Percentiles rank a stretch among this genome's conserved stretches.
Conservation (phyloP, 768 basidiomycete genomes). For the Kwoniella mangroviensis region DNA sequence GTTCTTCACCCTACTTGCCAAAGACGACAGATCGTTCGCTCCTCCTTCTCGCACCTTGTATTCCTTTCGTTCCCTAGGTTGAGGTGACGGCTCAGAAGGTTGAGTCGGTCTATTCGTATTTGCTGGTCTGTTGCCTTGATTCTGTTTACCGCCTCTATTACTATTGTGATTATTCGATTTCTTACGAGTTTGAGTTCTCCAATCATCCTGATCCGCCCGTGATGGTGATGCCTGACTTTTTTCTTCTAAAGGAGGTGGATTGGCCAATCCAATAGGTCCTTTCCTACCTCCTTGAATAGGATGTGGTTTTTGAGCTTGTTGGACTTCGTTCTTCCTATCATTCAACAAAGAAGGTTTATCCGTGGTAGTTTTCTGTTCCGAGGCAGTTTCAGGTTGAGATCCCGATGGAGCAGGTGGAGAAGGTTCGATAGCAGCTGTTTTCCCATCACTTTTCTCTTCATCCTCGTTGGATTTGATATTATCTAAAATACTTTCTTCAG, state of each 20-base stretch:
- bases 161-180: background rate
- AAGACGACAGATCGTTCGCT: slow-evolving; percentile 34
- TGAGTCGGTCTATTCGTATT: background rate
- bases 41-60: slow-evolving; percentile 42
- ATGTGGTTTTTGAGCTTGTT: slow-evolving; percentile 23
- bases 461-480: background rate
- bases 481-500: slow-evolving; percentile 19
- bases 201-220: slow-evolving; percentile 12
- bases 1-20: slow-evolving; percentile 39
- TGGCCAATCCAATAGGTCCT: slow-evolving; percentile 41
- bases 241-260: slow-evolving; percentile 34
- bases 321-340: slow-evolving; percentile 21
- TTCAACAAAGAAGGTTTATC: slow-evolving; percentile 11
- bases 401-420: slow-evolving; percentile 19
- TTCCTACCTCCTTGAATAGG: slow-evolving; percentile 38
- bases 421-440: slow-evolving; percentile 1
- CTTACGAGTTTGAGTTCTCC: slow-evolving; percentile 2
- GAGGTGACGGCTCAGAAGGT: background rate
- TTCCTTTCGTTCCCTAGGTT: slow-evolving; percentile 42
- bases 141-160: background rate
- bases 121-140: slow-evolving; percentile 3
- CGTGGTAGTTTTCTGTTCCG: slow-evolving; percentile 1
- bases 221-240: background rate
- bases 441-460: background rate
- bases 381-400: slow-evolving; percentile 6